These are phyloP conservation scores for Ampelomyces quisqualis DNA, from an alignment of 2,329 filamentous ascomycete genomes.

Conservation along the genomic window DNA sequence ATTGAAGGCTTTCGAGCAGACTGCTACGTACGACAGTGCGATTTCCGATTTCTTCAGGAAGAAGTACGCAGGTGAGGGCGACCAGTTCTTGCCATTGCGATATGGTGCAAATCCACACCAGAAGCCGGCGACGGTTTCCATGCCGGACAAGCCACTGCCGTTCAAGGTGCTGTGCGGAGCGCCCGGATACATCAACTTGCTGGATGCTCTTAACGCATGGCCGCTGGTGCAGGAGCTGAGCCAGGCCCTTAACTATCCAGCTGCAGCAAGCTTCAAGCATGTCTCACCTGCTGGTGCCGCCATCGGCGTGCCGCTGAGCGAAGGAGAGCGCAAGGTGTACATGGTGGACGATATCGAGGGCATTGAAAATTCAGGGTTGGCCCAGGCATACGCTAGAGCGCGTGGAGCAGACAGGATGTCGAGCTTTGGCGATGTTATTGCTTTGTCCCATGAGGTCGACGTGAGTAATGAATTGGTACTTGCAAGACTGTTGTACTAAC, in stretches of 20 bases:
- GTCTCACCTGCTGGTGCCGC: constrained; percentile 95
- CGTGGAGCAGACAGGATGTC: constrained; percentile 98
- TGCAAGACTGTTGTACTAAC: too few species aligned
- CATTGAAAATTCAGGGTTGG: constrained; percentile 80
- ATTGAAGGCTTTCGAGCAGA: constrained; percentile 97
- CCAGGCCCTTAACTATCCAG: constrained; percentile 80
- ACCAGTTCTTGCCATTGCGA: constrained; percentile 80
- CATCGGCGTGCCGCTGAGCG: constrained; percentile 82
- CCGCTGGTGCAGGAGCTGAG: constrained; percentile 95
- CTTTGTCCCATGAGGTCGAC: constrained; percentile 87
- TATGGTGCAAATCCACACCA: constrained; percentile 98
- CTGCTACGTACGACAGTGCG: constrained; percentile 90
- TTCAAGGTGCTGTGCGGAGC: constrained; percentile 90
- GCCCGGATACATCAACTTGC: constrained; percentile 95
- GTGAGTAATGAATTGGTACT: too few species aligned
- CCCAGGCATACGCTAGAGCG: constrained; percentile 93
- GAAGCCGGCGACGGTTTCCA: constrained; percentile 88
- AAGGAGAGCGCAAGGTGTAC: constrained; percentile 93
- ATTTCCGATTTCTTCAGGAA: constrained; percentile 98
- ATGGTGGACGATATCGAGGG: constrained; percentile 95
- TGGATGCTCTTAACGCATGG: constrained; percentile 97
- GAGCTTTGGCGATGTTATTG: constrained; percentile 95
- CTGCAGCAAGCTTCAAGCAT: constrained; percentile 95
- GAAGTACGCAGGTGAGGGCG: constrained; percentile 84
- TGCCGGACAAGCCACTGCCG: constrained; percentile 72